These are phyloP conservation scores for Kitagawia praeruptora DNA, from an alignment of 129 eudicot genomes.

Conservation along the genomic window DNA sequence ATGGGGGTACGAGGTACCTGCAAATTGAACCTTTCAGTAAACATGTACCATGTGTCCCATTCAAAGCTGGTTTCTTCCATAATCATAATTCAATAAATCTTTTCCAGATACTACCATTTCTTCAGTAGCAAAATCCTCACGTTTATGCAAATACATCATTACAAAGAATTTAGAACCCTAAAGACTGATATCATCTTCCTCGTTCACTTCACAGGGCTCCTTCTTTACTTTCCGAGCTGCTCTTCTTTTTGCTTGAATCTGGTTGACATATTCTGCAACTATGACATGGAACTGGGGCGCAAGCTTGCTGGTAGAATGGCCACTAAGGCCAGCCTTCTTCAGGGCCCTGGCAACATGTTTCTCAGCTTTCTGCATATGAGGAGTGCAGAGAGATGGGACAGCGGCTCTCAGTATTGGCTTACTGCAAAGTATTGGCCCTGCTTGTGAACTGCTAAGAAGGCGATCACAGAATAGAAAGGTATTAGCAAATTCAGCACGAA, in stretches of 20 bases:
- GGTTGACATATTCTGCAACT: constrained; percentile 52
- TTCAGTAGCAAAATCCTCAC: not conserved
- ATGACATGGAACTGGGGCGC: constrained; percentile 76
- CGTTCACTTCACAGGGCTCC: constrained; percentile 34
- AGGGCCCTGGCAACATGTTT: constrained; percentile 61
- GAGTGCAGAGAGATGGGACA: constrained; percentile 58
- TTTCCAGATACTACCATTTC: not conserved
- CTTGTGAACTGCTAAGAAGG: constrained; percentile 42
- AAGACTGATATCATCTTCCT: constrained; percentile 37
- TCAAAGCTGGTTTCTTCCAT: constrained; percentile 8
- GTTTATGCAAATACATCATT: not conserved
- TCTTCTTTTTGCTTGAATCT: constrained; percentile 59
- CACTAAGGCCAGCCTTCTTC: constrained; percentile 62
- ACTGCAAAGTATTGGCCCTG: constrained; percentile 70
- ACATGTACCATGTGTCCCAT: constrained; percentile 1
- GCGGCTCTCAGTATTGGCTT: constrained; percentile 65
- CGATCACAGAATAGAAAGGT: not conserved
- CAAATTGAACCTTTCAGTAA: not conserved
- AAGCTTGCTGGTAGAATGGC: constrained; percentile 44
- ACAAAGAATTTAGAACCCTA: constrained; percentile 11
- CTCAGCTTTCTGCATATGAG: constrained; percentile 61
- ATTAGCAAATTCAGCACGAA: not conserved
- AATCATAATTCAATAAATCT: not conserved
- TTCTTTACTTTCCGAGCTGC: constrained; percentile 29
- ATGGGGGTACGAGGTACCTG: constrained; percentile 1